Conservation (phyloP, 148 eudicot genomes). For the Limonium bicolor region DNA sequence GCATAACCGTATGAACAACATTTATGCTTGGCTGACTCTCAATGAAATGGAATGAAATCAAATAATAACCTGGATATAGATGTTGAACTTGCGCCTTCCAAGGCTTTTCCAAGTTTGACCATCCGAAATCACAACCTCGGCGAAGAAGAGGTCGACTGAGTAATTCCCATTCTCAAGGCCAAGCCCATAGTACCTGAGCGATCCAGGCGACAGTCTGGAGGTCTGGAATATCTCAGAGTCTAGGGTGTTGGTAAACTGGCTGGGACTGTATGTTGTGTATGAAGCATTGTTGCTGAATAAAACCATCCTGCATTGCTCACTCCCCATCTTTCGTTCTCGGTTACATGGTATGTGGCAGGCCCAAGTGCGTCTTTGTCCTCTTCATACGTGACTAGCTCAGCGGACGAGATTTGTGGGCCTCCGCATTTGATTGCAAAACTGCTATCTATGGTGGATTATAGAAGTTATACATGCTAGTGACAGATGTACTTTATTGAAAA, state of each 20-base stretch:
- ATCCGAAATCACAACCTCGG: conserved; percentile 25
- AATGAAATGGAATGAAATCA: no score
- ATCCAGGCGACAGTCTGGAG: no score
- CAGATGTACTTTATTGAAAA: no score
- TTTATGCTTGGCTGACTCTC: no score
- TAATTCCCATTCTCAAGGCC: conserved; percentile 82
- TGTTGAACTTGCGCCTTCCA: conserved; percentile 73
- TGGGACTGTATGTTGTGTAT: conserved; percentile 11
- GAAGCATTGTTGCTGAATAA: conserved; percentile 17
- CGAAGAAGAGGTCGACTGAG: conserved; percentile 49
- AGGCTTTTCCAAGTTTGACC: conserved; percentile 35
- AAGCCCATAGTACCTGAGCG: conserved; percentile 66
- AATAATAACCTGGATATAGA: conserved; percentile 51
- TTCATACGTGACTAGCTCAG: conserved; percentile 25
- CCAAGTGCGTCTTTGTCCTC: conserved; percentile 41
- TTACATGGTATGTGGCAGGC: conserved; percentile 38
- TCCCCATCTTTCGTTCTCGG: conserved; percentile 38
- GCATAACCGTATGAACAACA: neutral
- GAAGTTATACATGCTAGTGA: no score
- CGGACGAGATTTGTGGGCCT: conserved; percentile 38
- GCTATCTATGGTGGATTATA: conserved; percentile 61
- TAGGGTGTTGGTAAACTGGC: conserved; percentile 30
- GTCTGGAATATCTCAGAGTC: conserved; percentile 62
- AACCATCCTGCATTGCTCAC: conserved; percentile 59
- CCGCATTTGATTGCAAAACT: conserved; percentile 67